A percentile compares a stretch with the other conserved stretches of the same genome.
These are phyloP conservation scores for Jimgerdemannia lactiflua DNA, from an alignment of 192 early-diverging fungal genomes.

Conservation along the genomic window DNA sequence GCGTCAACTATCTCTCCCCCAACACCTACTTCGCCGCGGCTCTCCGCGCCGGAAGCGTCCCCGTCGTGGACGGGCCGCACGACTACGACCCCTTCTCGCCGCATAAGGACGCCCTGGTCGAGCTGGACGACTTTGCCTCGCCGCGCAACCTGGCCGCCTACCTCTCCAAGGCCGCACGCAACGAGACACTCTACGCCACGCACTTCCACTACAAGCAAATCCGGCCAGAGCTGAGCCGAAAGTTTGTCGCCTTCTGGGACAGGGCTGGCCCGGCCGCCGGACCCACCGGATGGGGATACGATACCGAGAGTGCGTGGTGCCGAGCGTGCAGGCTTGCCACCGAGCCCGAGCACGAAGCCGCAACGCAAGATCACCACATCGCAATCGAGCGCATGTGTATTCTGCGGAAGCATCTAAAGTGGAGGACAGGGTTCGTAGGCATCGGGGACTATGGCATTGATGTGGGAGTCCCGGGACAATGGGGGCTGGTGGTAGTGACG, in stretches of 20 bases:
- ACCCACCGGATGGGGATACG: not conserved
- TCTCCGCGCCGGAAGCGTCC: slow-evolving; percentile 20
- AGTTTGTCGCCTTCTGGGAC: not conserved
- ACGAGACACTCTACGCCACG: slow-evolving; percentile 9
- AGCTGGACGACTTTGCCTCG: slow-evolving; percentile 23
- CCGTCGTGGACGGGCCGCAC: slow-evolving; percentile 28
- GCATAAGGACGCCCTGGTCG: slow-evolving; percentile 17
- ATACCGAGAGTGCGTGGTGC: not conserved
- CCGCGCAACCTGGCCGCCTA: slow-evolving; percentile 19
- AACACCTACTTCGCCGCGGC: slow-evolving; percentile 5
- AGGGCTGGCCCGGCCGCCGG: not conserved
- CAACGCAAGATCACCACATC: not conserved
- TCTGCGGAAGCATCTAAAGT: not conserved
- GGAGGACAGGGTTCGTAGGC: not conserved
- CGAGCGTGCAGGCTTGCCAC: not conserved
- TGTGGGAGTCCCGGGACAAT: not conserved
- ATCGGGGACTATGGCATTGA: not conserved
- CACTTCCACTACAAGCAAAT: not conserved
- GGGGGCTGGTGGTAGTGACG: not conserved
- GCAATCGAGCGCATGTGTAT: not conserved
- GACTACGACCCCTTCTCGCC: slow-evolving; percentile 27
- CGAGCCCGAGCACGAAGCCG: not conserved
- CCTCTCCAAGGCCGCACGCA: slow-evolving; percentile 6
- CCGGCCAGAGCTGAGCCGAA: not conserved
- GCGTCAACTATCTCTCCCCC: slow-evolving; percentile 25